Conservation (phyloP, 2,329 filamentous ascomycete genomes). For the Stylonectria norvegica region DNA sequence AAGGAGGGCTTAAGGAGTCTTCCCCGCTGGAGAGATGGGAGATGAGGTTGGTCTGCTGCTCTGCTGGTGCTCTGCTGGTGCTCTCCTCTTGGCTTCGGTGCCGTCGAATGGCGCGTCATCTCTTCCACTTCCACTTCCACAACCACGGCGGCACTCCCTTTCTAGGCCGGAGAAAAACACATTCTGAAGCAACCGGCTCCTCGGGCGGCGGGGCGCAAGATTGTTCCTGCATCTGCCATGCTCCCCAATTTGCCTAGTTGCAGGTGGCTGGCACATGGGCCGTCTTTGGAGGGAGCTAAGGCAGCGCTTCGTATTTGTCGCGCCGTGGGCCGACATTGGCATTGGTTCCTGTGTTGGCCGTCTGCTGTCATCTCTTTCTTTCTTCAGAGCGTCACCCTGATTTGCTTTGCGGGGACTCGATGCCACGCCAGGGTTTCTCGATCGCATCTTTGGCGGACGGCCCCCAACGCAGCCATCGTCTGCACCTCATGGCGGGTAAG, state of each 20-base stretch:
- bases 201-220: constrained; percentile 26
- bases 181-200: constrained; percentile 20
- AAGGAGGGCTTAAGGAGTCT: no score
- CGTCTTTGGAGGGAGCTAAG: constrained; percentile 5
- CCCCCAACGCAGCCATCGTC: background rate
- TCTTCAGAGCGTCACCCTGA: background rate
- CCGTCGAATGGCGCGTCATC: no score
- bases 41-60: no score
- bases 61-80: no score
- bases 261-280: constrained; percentile 16
- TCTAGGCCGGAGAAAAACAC: constrained; percentile 6
- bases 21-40: no score
- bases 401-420: constrained; percentile 5
- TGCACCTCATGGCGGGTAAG: constrained; percentile 1
- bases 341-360: background rate
- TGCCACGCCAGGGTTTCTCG: constrained; percentile 2
- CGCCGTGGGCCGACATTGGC: background rate
- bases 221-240: constrained; percentile 33
- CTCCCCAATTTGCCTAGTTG: constrained; percentile 22
- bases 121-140: no score
- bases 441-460: constrained; percentile 3
- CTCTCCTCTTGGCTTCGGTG: no score
- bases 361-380: constrained; percentile 1
- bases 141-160: no score
- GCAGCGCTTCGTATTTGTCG: constrained; percentile 13